A percentile compares a stretch with the other conserved stretches of the same genome.
Conservation (phyloP, 2,329 filamentous ascomycete genomes). For the Nemania sp. region DNA sequence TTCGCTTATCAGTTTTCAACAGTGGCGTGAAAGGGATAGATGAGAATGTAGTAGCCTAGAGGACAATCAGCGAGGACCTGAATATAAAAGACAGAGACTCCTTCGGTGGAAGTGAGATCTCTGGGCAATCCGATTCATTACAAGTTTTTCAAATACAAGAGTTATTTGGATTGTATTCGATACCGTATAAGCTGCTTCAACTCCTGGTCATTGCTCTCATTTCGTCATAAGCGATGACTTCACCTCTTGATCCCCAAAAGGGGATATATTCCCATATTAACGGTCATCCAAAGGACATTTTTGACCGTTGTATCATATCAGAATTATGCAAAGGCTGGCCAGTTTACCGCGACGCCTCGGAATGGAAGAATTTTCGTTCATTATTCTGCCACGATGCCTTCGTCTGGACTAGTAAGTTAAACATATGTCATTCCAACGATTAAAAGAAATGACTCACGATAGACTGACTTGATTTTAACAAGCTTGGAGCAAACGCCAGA, state of each 20-base stretch:
- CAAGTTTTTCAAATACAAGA: too few relatives aligned
- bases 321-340: slow-evolving; percentile 60
- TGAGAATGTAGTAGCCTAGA: too few relatives aligned
- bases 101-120: too few relatives aligned
- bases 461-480: too few relatives aligned
- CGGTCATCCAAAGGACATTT: slow-evolving; percentile 45
- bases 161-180: too few relatives aligned
- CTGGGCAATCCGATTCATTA: too few relatives aligned
- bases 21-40: too few relatives aligned
- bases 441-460: too few relatives aligned
- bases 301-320: slow-evolving; percentile 50
- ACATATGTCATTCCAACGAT: not conserved
- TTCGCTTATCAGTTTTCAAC: too few relatives aligned
- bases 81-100: too few relatives aligned
- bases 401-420: slow-evolving; percentile 52
- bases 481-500: slow-evolving; percentile 52
- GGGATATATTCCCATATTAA: slow-evolving; percentile 50
- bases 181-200: not conserved
- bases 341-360: slow-evolving; percentile 55
- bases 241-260: slow-evolving; percentile 35
- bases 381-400: slow-evolving; percentile 51
- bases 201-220: not conserved
- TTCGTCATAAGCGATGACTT: slow-evolving; percentile 31
- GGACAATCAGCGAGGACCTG: too few relatives aligned
- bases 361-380: slow-evolving; percentile 56